A percentile compares a stretch with the other conserved stretches of the same genome.
These are phyloP conservation scores for Aspergillus sojae DNA, from an alignment of 2,329 filamentous ascomycete species.

Conservation along the genomic window DNA sequence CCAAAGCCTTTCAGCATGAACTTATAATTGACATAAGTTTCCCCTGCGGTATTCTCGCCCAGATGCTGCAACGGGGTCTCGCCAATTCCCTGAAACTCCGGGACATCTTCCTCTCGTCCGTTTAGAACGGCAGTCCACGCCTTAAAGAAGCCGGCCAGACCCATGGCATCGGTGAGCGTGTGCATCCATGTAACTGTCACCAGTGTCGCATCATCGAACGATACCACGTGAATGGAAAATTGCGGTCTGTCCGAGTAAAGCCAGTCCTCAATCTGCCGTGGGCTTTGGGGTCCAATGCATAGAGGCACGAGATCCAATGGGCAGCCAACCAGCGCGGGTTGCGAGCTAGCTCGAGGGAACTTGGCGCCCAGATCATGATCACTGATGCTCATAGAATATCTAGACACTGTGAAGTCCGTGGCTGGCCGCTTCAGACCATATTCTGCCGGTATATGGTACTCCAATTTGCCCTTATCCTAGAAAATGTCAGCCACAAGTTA, in stretches of 20 bases:
- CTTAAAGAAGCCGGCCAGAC: conserved; percentile 44
- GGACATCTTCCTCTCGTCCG: conserved; percentile 47
- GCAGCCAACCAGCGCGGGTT: conserved; percentile 31
- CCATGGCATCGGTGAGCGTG: conserved; percentile 52
- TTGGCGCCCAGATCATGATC: conserved; percentile 46
- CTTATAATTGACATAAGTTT: background rate
- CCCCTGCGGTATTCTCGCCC: conserved; percentile 11
- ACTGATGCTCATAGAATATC: conserved; percentile 38
- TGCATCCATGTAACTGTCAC: conserved; percentile 53
- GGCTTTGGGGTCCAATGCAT: conserved; percentile 8
- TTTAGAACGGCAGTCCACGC: conserved; percentile 52
- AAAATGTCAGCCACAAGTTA: background rate
- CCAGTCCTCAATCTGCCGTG: conserved; percentile 42
- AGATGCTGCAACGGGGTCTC: conserved; percentile 39
- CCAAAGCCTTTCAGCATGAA: background rate
- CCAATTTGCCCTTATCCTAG: conserved; percentile 32
- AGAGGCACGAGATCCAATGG: background rate
- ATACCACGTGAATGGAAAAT: conserved; percentile 51
- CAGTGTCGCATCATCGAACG: conserved; percentile 55
- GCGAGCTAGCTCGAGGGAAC: conserved; percentile 39
- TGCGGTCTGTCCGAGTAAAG: conserved; percentile 48
- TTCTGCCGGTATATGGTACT: conserved; percentile 44
- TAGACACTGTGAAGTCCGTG: conserved; percentile 42
- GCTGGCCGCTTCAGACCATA: conserved; percentile 44
- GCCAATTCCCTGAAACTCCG: conserved; percentile 35